Base-by-base conservation (phyloP, 805 yeast species). In the Teunomyces panamensis region DNA sequence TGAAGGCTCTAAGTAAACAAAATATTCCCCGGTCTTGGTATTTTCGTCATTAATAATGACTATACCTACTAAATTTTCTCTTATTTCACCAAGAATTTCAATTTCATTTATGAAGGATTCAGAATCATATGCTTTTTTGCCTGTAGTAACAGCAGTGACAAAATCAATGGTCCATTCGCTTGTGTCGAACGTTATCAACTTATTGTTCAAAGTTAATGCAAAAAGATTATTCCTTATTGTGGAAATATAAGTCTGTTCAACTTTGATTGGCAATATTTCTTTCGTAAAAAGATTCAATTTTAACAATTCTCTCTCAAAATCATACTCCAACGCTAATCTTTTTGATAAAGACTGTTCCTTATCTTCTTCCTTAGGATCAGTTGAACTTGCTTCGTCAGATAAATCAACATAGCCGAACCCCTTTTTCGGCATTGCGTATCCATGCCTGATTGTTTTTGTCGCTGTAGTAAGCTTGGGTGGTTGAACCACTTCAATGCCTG, bases 401-500 rank as follows among this genome's bases (percentile, higher is more conserved):
- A 52, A 42, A 28, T 59, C 64, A 9, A 65, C 45, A 47, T 54
- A 67, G 1, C 72, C 72, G 49, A 64, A 67, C 3, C 72, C 72
- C 33, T 46, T 50, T 9, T 44, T 49, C 2, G 68, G 67, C 42
- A 55, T 62, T 3, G 27, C 35, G 35, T 53, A 53, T 5, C 48
- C 50, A 8, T 29, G 30, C 5, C 7, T 39, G 11, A 33, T 30
- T 24, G 14, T 5, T 30, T 45, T 30, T 1, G 26, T 17, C 11
- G 13, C 39, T 30, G 24, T 14, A 16, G 34, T 10, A 9, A 14
- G 20, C 4, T 11, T 30, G 4, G 44, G 34, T n/a, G 13, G 28
- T 10, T 10, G n/a, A 8, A 14, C 10, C 9, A 10, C 39, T 37
- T 34, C 42, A 20, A 17, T 42, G 24, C 11, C 30, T 27, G 43